phyloP scores from a whole-genome alignment of 2,329 filamentous ascomycete genomes.

The Alternaria sp. region DNA sequence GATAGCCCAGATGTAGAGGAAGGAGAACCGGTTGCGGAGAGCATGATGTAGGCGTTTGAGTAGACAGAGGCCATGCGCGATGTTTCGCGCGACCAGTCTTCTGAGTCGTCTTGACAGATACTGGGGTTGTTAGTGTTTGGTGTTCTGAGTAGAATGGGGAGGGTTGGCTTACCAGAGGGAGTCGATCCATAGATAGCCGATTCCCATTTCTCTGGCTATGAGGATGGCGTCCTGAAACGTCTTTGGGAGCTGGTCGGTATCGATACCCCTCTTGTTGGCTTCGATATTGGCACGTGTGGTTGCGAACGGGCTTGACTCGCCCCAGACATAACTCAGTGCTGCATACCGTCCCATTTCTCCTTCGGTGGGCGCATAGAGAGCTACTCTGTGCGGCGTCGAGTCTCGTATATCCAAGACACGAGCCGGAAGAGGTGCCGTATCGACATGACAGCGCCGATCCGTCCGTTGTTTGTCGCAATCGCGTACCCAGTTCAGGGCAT shows the following conservation, averaged over 20 bases:
- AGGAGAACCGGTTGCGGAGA: background rate
- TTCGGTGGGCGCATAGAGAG: background rate
- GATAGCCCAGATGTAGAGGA: background rate
- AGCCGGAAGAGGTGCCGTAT: background rate
- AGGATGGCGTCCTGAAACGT: background rate
- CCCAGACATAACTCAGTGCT: background rate
- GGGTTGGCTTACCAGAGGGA: background rate
- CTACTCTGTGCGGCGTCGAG: background rate
- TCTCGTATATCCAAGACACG: background rate
- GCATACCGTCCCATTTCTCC: background rate
- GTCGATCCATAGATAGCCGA: background rate
- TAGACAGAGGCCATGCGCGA: background rate
- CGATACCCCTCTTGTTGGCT: background rate
- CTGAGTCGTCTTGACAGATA: background rate
- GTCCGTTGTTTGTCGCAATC: background rate
- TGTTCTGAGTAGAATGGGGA: too few species aligned
- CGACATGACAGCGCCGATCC: background rate
- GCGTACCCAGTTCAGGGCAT: background rate
- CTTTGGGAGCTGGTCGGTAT: background rate
- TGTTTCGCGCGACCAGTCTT: background rate
- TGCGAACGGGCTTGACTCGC: background rate
- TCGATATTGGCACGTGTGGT: background rate
- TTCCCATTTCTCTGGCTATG: background rate
- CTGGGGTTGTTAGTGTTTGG: background rate
- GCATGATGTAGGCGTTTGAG: slow-evolving; percentile 3